Percentiles rank a stretch among this genome's conserved stretches.
phyloP scores from a whole-genome alignment of 2,329 filamentous ascomycete species.

The Aspergillus floridensis region DNA sequence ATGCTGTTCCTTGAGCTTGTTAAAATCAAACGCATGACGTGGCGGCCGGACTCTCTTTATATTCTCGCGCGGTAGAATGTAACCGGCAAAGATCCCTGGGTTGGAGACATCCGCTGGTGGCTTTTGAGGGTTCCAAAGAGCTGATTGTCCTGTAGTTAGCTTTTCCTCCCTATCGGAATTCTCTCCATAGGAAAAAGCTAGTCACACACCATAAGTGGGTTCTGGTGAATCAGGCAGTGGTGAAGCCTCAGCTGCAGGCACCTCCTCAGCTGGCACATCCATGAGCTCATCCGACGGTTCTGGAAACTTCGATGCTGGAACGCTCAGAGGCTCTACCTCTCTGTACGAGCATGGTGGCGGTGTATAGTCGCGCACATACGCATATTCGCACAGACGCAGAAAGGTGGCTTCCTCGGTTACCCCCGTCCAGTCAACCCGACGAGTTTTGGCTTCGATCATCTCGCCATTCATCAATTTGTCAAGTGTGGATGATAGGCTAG shows the following conservation, averaged over 20 bases:
- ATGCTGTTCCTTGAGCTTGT: neutral
- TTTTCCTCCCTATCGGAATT: no score
- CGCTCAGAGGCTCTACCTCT: neutral
- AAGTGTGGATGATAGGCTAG: slow-evolving; percentile 6
- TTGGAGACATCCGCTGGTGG: no score
- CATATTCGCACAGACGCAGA: slow-evolving; percentile 35
- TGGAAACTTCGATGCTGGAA: neutral
- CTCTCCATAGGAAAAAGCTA: no score
- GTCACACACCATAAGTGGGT: neutral
- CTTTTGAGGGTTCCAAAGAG: no score
- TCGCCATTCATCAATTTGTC: slow-evolving; percentile 11
- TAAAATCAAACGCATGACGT: slow-evolving; percentile 7
- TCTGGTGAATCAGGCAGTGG: neutral
- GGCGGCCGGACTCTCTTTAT: neutral
- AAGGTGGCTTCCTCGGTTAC: slow-evolving; percentile 36
- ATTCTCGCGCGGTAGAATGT: no score
- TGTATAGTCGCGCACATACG: slow-evolving; percentile 38
- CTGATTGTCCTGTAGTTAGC: no score
- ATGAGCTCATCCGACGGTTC: neutral
- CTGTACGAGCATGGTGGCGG: slow-evolving; percentile 11
- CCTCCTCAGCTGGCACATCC: neutral
- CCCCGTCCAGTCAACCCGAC: slow-evolving; percentile 29
- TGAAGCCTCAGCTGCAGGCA: no score
- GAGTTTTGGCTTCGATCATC: slow-evolving; percentile 12
- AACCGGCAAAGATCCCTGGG: no score